These are phyloP conservation scores for Aaosphaeria pasadenensis DNA, from an alignment of 2,329 filamentous ascomycete genomes.

Conservation along the genomic window DNA sequence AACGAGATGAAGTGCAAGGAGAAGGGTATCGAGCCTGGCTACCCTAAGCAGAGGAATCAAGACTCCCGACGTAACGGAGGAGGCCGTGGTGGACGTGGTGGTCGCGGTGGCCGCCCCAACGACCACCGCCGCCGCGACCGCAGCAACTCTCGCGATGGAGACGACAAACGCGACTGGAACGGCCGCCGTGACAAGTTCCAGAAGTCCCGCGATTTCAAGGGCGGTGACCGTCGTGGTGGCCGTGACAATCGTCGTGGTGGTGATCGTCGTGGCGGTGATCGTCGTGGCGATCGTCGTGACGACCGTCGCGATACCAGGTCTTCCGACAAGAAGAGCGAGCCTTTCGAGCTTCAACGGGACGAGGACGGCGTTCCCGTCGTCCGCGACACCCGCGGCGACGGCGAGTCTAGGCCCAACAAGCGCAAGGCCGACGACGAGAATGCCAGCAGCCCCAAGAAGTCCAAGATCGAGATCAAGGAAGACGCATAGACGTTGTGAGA, in stretches of 20 bases:
- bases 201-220: slow-evolving; percentile 21
- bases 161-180: slow-evolving; percentile 17
- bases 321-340: slow-evolving; percentile 4
- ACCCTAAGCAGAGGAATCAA: slow-evolving; percentile 32
- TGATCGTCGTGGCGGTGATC: slow-evolving; percentile 7
- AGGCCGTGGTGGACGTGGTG: slow-evolving; percentile 24
- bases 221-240: slow-evolving; percentile 8
- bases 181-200: slow-evolving; percentile 27
- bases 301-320: neutral
- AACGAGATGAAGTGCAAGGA: slow-evolving; percentile 52
- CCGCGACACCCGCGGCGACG: neutral
- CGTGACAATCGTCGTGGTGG: slow-evolving; percentile 9
- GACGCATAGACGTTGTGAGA: slow-evolving; percentile 7
- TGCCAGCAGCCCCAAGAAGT: slow-evolving; percentile 25
- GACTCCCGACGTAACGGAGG: slow-evolving; percentile 22
- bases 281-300: slow-evolving; percentile 9
- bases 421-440: slow-evolving; percentile 28
- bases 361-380: slow-evolving; percentile 25
- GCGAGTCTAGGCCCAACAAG: slow-evolving; percentile 22
- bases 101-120: slow-evolving; percentile 24
- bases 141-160: slow-evolving; percentile 4
- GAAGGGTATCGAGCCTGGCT: slow-evolving; percentile 44
- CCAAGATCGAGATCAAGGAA: slow-evolving; percentile 34
- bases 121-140: slow-evolving; percentile 5
- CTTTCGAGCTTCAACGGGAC: slow-evolving; percentile 17